phyloP scores from a whole-genome alignment of 352 stramenopile species.

The Globisporangium ultimum region DNA sequence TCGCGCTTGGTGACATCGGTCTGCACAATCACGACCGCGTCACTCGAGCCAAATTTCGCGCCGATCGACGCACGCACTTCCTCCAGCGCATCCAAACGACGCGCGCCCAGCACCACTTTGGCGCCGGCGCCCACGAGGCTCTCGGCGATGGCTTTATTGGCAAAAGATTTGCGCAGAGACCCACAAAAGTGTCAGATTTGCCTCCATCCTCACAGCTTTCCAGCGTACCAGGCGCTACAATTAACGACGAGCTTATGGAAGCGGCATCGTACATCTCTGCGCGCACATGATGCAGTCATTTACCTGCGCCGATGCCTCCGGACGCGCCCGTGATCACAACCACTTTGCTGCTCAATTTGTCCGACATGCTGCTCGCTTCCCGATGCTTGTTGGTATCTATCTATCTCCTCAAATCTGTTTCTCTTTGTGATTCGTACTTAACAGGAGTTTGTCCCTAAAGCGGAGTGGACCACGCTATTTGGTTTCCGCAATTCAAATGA shows the following conservation, averaged over 20 bases:
- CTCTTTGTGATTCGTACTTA: neutral
- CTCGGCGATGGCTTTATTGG: conserved; percentile 49
- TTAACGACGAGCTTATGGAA: too few species aligned
- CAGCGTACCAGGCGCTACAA: too few species aligned
- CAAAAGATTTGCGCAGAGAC: too few species aligned
- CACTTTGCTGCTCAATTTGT: conserved; percentile 67
- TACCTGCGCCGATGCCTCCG: conserved; percentile 79
- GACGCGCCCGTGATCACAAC: conserved; percentile 87
- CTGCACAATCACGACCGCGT: conserved; percentile 35
- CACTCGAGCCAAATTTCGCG: conserved; percentile 19
- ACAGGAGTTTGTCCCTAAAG: neutral
- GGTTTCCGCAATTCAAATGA: neutral
- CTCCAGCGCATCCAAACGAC: conserved; percentile 62
- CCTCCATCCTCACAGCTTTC: too few species aligned
- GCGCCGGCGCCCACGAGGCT: conserved; percentile 70
- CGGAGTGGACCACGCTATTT: neutral
- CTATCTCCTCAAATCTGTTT: neutral
- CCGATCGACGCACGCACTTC: conserved; percentile 34
- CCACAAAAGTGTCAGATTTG: neutral
- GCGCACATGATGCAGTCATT: neutral
- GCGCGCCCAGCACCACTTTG: conserved; percentile 79
- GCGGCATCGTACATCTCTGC: too few species aligned
- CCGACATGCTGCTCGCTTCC: conserved; percentile 1
- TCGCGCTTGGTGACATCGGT: conserved; percentile 73
- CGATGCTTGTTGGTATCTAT: neutral